Evolutionary conservation across 345 rosid genomes (phyloP).

Genomic region (Salix koriyanagi): DNA sequence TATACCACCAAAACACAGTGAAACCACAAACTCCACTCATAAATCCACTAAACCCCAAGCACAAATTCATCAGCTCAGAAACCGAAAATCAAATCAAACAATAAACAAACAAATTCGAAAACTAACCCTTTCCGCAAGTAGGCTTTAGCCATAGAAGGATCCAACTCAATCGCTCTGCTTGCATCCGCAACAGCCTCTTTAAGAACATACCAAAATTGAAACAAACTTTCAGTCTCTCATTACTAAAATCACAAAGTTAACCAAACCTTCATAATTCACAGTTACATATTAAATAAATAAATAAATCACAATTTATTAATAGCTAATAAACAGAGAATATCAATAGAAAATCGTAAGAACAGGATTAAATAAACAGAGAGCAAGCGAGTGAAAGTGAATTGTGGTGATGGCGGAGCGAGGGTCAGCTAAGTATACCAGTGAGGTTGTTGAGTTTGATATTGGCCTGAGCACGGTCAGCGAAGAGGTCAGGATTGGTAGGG

Average conservation of each 20-base stretch:
- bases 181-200: conserved; percentile 91
- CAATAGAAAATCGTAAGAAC: neutral
- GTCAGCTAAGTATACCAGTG: conserved; percentile 42
- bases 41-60: neutral
- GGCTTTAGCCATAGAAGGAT: conserved; percentile 61
- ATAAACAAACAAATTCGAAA: neutral
- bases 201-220: neutral
- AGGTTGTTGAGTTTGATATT: conserved; percentile 63
- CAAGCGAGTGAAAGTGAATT: neutral
- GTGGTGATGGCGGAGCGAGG: too few species aligned
- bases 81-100: neutral
- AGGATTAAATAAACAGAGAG: neutral
- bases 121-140: conserved; percentile 82
- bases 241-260: neutral
- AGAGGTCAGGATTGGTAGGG: conserved; percentile 66
- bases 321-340: neutral
- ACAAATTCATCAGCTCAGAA: neutral
- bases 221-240: neutral
- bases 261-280: neutral
- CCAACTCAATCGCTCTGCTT: conserved; percentile 68
- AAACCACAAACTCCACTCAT: neutral
- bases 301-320: neutral
- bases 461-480: conserved; percentile 92
- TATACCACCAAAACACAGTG: neutral
- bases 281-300: neutral